A percentile compares a stretch with the other conserved stretches of the same genome.
These are phyloP conservation scores for Calonectria pteridis DNA, from an alignment of 2,329 filamentous ascomycete species.

Conservation along the genomic window DNA sequence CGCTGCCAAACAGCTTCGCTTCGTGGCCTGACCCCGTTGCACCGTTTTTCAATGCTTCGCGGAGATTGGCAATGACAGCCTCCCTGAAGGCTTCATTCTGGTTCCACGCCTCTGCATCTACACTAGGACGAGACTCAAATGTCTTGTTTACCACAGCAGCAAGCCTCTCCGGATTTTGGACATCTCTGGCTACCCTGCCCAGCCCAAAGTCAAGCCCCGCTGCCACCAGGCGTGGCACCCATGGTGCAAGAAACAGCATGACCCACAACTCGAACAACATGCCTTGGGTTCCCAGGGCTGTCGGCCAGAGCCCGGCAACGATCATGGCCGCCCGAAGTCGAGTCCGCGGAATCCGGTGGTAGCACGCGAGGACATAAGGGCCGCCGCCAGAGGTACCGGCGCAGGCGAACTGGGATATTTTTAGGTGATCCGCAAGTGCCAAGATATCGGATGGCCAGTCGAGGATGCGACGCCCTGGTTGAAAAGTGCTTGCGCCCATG, in stretches of 20 bases:
- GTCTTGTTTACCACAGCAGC: background rate
- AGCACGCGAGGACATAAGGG: constrained; percentile 47
- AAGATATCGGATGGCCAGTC: constrained; percentile 12
- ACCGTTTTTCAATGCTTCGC: constrained; percentile 25
- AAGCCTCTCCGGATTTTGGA: constrained; percentile 9
- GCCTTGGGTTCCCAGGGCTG: constrained; percentile 22
- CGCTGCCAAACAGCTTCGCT: constrained; percentile 25
- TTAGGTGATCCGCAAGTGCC: constrained; percentile 41
- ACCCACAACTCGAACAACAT: constrained; percentile 29
- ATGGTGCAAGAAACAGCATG: constrained; percentile 28
- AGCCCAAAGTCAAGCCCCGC: constrained; percentile 15
- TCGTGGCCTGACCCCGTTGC: constrained; percentile 21
- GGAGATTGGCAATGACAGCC: background rate
- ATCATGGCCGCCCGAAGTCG: constrained; percentile 23
- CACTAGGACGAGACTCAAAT: constrained; percentile 10
- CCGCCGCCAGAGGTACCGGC: constrained; percentile 47
- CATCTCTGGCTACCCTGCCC: constrained; percentile 23
- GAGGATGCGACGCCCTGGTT: background rate
- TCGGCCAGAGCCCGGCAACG: constrained; percentile 33
- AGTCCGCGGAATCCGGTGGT: constrained; percentile 24
- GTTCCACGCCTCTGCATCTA: constrained; percentile 22
- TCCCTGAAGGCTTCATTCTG: constrained; percentile 14
- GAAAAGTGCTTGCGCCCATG: background rate
- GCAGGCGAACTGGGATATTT: constrained; percentile 41
- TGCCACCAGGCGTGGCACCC: constrained; percentile 17